A percentile compares a stretch with the other conserved stretches of the same genome.
These are phyloP conservation scores for Pyrus pyrifolia DNA, from an alignment of 306 rosid genomes.

Conservation along the genomic window DNA sequence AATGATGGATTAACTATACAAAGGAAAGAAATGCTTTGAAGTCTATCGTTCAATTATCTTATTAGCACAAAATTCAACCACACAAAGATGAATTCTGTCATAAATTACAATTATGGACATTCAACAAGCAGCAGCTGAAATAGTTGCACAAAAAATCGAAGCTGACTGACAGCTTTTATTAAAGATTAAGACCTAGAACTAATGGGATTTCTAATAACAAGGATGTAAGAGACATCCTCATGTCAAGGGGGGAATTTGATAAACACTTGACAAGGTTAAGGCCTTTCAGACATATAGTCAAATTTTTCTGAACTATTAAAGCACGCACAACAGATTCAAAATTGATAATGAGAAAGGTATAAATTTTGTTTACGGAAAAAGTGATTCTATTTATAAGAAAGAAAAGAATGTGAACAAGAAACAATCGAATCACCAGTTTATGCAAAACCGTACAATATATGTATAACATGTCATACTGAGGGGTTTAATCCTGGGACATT, in stretches of 20 bases:
- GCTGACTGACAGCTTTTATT: background rate
- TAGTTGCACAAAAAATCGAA: background rate
- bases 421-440: background rate
- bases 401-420: background rate
- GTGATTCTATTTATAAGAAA: background rate
- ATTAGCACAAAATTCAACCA: background rate
- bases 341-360: too few species aligned
- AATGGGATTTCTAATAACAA: background rate
- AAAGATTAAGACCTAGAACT: background rate
- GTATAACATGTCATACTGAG: background rate
- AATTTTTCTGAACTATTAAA: background rate
- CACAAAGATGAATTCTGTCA: background rate
- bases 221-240: background rate
- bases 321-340: background rate
- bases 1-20: background rate
- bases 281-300: background rate
- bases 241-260: background rate
- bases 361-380: background rate
- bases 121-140: background rate
- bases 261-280: background rate
- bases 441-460: background rate
- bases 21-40: background rate
- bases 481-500: background rate
- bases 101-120: background rate
- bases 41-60: background rate